These are phyloP conservation scores for Jatropha multifida DNA, from an alignment of 441 rosid species.

Conservation along the genomic window DNA sequence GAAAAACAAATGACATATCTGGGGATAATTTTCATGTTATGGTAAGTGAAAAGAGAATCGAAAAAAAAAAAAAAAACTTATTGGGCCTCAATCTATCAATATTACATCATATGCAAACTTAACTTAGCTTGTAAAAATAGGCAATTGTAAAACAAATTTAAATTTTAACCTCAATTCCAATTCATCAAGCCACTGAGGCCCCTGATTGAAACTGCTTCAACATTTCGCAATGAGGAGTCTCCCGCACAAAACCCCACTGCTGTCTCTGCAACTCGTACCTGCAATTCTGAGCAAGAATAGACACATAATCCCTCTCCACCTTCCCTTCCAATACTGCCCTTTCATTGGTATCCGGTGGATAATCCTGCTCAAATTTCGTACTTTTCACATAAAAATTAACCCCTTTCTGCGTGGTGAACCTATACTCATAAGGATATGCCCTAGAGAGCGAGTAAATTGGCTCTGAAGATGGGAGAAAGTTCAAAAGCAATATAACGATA, in stretches of 20 bases:
- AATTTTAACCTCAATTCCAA: constrained; percentile 37
- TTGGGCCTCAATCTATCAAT: constrained; percentile 17
- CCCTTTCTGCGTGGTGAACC: constrained; percentile 62
- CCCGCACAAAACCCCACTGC: constrained; percentile 90
- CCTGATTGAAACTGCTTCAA: constrained; percentile 50
- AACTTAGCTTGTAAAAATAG: neutral
- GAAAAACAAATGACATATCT: neutral
- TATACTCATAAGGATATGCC: constrained; percentile 69
- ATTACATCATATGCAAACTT: constrained; percentile 8
- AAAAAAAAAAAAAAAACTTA: neutral
- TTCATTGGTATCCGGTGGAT: constrained; percentile 45
- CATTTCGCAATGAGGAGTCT: constrained; percentile 93
- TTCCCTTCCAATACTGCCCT: constrained; percentile 55
- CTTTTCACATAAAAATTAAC: constrained; percentile 82
- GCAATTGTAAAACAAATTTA: constrained; percentile 13
- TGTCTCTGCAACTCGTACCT: constrained; percentile 78
- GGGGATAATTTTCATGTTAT: constrained; percentile 4
- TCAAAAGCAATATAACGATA: constrained; percentile 63
- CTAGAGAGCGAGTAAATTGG: constrained; percentile 72
- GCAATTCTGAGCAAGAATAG: constrained; percentile 67
- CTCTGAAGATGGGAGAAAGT: constrained; percentile 71
- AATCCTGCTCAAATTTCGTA: constrained; percentile 72
- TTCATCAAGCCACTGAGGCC: constrained; percentile 43
- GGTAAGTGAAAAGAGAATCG: neutral
- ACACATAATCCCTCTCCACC: constrained; percentile 75